Conservation (phyloP, 2,329 filamentous ascomycete species). For the Ophiostoma angusticollis region DNA sequence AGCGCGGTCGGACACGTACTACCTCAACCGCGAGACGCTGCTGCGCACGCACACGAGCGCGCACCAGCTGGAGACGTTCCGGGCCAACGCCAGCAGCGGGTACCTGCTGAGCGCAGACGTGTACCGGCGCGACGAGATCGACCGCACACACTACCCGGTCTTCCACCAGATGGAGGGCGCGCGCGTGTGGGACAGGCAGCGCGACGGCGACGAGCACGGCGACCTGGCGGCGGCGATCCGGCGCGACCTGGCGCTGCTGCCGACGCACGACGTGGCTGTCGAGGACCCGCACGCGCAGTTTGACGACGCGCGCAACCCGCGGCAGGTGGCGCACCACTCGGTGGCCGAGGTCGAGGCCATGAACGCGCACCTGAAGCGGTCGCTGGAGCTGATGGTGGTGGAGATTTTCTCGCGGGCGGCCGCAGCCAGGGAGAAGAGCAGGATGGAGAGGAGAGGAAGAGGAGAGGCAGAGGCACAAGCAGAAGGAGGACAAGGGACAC, state of each 20-base stretch:
- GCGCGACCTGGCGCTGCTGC: conserved; percentile 57
- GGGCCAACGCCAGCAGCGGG: conserved; percentile 56
- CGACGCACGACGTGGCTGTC: conserved; percentile 61
- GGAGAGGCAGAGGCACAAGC: too few species aligned
- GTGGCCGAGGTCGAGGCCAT: conserved; percentile 71
- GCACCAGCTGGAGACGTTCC: conserved; percentile 76
- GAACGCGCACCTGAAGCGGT: conserved; percentile 73
- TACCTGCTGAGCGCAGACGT: conserved; percentile 89
- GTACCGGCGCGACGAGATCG: conserved; percentile 87
- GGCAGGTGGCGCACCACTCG: conserved; percentile 60
- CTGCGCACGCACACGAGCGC: conserved; percentile 90
- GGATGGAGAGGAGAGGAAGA: conserved; percentile 22
- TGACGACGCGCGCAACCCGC: conserved; percentile 67
- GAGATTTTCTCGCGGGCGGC: conserved; percentile 64
- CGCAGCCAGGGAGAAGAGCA: conserved; percentile 22
- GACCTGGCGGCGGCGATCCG: conserved; percentile 54
- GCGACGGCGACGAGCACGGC: conserved; percentile 36
- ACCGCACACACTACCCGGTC: conserved; percentile 87
- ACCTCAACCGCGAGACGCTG: conserved; percentile 72
- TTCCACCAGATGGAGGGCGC: conserved; percentile 99
- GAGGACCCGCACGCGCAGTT: conserved; percentile 73
- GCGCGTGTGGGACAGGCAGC: conserved; percentile 66
- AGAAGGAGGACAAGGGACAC: too few species aligned
- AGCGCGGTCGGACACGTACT: conserved; percentile 85
- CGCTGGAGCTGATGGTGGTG: conserved; percentile 78